phyloP scores from a whole-genome alignment of 805 yeast species.

The Metschnikowia amazonensis region DNA sequence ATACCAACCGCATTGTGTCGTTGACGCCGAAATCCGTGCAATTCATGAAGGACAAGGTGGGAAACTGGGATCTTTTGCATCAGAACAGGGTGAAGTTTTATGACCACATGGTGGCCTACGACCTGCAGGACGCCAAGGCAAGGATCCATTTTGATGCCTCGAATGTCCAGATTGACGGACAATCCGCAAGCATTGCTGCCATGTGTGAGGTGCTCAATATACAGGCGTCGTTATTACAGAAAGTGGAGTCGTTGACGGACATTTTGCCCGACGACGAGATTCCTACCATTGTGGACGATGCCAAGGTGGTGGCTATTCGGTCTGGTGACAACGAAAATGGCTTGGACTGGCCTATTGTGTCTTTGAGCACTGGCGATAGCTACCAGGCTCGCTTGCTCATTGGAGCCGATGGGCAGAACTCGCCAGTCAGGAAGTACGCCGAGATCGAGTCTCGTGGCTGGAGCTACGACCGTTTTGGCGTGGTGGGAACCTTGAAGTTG shows the following conservation, averaged over 20 bases:
- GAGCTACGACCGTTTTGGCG: slow-evolving; percentile 83
- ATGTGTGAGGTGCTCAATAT: slow-evolving; percentile 89
- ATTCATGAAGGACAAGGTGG: slow-evolving; percentile 58
- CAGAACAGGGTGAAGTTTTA: slow-evolving; percentile 73
- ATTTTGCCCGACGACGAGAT: slow-evolving; percentile 17
- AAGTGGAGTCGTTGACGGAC: slow-evolving; percentile 34
- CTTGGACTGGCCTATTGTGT: slow-evolving; percentile 72
- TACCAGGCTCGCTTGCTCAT: slow-evolving; percentile 71
- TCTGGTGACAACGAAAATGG: slow-evolving; percentile 22
- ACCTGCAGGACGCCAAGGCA: slow-evolving; percentile 64
- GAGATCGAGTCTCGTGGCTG: slow-evolving; percentile 87
- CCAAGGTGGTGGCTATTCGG: slow-evolving; percentile 59
- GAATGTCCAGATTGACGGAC: slow-evolving; percentile 28
- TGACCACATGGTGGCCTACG: slow-evolving; percentile 81
- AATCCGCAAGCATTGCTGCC: slow-evolving; percentile 47
- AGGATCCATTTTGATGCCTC: slow-evolving; percentile 67
- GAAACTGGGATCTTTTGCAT: slow-evolving; percentile 70
- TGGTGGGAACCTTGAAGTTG: slow-evolving; percentile 83
- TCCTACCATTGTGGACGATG: slow-evolving; percentile 53
- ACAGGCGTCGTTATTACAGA: slow-evolving; percentile 64
- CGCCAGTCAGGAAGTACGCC: slow-evolving; percentile 83
- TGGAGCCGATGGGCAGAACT: slow-evolving; percentile 95
- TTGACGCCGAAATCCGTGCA: slow-evolving; percentile 77
- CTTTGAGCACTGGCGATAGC: slow-evolving; percentile 58
- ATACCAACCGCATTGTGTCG: slow-evolving; percentile 79